These are phyloP conservation scores for Vitis rotundifolia DNA, from an alignment of 164 flowering plant species.

Conservation along the genomic window DNA sequence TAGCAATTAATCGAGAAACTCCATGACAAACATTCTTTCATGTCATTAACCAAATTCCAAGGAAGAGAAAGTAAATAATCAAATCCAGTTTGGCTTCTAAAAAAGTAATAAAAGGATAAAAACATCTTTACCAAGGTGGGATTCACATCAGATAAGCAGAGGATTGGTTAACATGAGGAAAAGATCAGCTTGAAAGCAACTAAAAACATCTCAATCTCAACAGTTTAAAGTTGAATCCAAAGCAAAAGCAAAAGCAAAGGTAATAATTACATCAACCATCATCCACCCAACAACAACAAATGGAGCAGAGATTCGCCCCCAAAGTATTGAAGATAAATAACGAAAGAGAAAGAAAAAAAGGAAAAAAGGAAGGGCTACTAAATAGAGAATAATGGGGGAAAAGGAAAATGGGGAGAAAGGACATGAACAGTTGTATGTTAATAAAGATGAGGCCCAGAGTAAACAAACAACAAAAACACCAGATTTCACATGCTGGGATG, in stretches of 20 bases:
- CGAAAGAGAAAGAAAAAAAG: background rate
- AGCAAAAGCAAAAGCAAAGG: constrained; percentile 25
- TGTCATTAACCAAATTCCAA: no score
- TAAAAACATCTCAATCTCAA: constrained; percentile 15
- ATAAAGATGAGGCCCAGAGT: constrained; percentile 2
- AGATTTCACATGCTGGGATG: background rate
- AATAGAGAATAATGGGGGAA: background rate
- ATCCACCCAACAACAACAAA: constrained; percentile 25
- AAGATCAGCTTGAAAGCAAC: background rate
- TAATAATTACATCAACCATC: constrained; percentile 42
- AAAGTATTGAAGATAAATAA: constrained; percentile 9
- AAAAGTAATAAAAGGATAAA: no score
- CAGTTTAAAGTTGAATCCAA: constrained; percentile 18
- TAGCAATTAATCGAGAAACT: no score
- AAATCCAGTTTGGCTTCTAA: no score
- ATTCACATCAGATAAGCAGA: no score
- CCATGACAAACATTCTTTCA: no score
- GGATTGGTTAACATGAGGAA: background rate
- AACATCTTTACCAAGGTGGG: no score
- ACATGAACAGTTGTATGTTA: constrained; percentile 5
- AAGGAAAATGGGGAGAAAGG: background rate
- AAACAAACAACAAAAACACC: constrained; percentile 6
- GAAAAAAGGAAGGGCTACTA: background rate
- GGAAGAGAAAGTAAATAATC: no score
- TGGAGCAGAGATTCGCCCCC: constrained; percentile 19